Conservation (phyloP, 129 eudicot species). For the Pseudognaphalium luteoalbum region DNA sequence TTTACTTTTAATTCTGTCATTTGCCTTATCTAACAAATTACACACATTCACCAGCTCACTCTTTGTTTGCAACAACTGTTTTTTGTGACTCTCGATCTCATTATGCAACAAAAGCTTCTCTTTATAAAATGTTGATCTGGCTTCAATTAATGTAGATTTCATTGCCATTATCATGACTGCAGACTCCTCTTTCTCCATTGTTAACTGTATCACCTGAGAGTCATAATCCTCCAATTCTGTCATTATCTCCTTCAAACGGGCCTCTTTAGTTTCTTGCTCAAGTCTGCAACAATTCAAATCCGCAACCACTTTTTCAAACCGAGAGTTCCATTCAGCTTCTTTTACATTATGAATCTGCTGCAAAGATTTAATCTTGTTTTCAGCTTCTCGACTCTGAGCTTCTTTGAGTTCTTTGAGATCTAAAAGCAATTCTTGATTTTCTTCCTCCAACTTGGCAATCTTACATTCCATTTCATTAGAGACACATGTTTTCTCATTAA, state of each 20-base stretch:
- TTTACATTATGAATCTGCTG: slow-evolving; percentile 53
- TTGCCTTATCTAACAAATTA: slow-evolving; percentile 36
- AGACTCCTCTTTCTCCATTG: slow-evolving; percentile 59
- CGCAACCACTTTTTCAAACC: slow-evolving; percentile 38
- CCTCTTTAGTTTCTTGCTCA: slow-evolving; percentile 49
- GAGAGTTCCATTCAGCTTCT: slow-evolving; percentile 66
- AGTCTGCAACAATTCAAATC: slow-evolving; percentile 44
- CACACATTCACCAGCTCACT: slow-evolving; percentile 40
- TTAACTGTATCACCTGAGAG: slow-evolving; percentile 41
- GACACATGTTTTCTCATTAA: slow-evolving; percentile 46
- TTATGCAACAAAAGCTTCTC: slow-evolving; percentile 39
- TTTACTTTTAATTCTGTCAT: slow-evolving; percentile 15
- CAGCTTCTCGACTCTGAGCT: slow-evolving; percentile 61
- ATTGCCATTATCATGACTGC: slow-evolving; percentile 52
- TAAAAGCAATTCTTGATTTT: slow-evolving; percentile 54
- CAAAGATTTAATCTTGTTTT: slow-evolving; percentile 55
- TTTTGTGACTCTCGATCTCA: slow-evolving; percentile 42
- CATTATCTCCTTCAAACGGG: slow-evolving; percentile 42
- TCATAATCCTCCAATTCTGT: slow-evolving; percentile 43
- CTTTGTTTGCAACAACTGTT: slow-evolving; percentile 42
- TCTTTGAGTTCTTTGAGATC: slow-evolving; percentile 58
- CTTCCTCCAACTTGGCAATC: slow-evolving; percentile 51
- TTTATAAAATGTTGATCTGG: slow-evolving; percentile 32
- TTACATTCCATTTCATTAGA: slow-evolving; percentile 62
- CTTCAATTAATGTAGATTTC: slow-evolving; percentile 53